Percentiles rank a stretch among this genome's conserved stretches.
Evolutionary conservation across 2,329 filamentous ascomycete genomes (phyloP).

Genomic region (Aspergillus melleus): DNA sequence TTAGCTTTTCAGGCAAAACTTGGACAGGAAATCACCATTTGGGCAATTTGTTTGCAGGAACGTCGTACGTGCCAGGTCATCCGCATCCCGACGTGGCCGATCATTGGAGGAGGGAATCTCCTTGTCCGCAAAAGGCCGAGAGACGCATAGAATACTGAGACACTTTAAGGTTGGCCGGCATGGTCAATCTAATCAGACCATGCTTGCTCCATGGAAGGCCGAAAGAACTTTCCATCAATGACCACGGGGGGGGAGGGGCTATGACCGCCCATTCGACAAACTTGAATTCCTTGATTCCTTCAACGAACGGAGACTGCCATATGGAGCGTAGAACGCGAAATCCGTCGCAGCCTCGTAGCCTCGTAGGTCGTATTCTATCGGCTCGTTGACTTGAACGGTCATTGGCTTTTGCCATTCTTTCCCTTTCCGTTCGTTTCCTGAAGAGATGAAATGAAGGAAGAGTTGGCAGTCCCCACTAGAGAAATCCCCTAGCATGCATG

Average conservation of each 20-base stretch:
- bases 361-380: not conserved
- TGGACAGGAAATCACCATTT: constrained; percentile 4
- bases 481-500: not conserved
- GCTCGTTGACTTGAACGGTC: not conserved
- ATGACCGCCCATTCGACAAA: not conserved
- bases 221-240: constrained; percentile 17
- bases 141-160: constrained; percentile 8
- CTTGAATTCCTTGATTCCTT: not conserved
- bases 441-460: not conserved
- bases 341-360: not conserved
- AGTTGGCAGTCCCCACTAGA: not conserved
- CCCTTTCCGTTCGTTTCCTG: not conserved
- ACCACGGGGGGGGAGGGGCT: not conserved
- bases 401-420: not conserved
- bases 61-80: constrained; percentile 9
- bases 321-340: not conserved
- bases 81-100: constrained; percentile 4
- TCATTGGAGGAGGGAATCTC: constrained; percentile 12
- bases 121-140: constrained; percentile 12
- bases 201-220: constrained; percentile 14
- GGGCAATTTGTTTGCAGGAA: not conserved
- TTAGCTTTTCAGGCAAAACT: not conserved
- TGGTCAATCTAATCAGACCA: constrained; percentile 14
- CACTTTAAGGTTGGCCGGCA: constrained; percentile 9
- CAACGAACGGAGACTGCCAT: not conserved